phyloP scores from a whole-genome alignment of 805 yeast genomes.

The Debaryomyces maramus region DNA sequence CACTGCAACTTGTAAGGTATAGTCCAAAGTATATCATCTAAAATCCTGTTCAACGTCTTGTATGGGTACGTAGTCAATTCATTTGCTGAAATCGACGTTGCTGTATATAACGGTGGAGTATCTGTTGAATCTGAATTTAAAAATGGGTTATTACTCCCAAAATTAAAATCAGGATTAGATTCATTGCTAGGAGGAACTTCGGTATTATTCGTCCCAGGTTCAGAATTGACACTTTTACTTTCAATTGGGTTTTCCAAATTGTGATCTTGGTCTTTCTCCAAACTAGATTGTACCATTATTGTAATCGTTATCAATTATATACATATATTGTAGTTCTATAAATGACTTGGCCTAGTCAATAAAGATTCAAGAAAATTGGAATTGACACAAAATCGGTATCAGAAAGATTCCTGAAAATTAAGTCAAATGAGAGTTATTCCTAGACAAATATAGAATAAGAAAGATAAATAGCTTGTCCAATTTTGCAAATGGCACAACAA shows the following conservation, averaged over 20 bases:
- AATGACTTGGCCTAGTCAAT: not conserved
- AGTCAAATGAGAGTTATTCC: not conserved
- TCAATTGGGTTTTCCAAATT: not conserved
- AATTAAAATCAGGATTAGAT: not conserved
- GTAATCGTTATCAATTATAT: not conserved
- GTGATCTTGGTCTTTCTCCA: not conserved
- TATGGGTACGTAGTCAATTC: conserved; percentile 31
- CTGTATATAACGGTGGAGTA: conserved; percentile 7
- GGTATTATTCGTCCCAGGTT: not conserved
- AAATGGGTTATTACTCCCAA: conserved; percentile 1
- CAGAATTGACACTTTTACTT: not conserved
- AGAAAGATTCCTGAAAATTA: not conserved
- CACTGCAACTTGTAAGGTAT: conserved; percentile 16
- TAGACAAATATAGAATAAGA: too few species aligned
- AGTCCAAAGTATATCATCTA: conserved; percentile 58
- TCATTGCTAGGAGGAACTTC: not conserved
- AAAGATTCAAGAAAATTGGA: not conserved
- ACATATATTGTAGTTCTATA: not conserved
- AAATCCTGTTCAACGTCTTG: conserved; percentile 66
- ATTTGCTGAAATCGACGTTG: conserved; percentile 11
- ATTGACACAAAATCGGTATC: not conserved
- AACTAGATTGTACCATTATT: not conserved
- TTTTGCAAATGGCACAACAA: not conserved
- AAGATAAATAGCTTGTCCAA: not conserved
- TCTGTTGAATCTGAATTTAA: not conserved